A percentile compares a stretch with the other conserved stretches of the same genome.
Evolutionary conservation across 306 rosid genomes (phyloP).

Genomic region (Quercus ilex): DNA sequence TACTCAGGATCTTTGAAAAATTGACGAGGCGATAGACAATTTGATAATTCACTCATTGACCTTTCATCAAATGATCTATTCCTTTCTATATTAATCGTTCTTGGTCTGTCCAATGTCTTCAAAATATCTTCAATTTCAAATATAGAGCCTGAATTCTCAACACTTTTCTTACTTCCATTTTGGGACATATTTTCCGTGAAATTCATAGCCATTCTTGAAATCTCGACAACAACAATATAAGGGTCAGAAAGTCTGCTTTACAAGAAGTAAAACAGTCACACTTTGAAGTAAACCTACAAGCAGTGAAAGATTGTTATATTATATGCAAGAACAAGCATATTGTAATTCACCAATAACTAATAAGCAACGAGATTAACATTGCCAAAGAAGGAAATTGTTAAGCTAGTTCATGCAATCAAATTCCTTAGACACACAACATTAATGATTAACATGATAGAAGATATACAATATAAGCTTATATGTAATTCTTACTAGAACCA

Average conservation of each 20-base stretch:
- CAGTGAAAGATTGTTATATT: background rate
- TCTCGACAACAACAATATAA: background rate
- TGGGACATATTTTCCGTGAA: background rate
- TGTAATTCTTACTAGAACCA: background rate
- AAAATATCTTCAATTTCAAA: conserved; percentile 10
- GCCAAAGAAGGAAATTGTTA: background rate
- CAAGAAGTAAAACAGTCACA: background rate
- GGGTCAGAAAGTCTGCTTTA: background rate
- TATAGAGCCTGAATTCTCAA: background rate
- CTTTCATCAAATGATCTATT: conserved; percentile 31
- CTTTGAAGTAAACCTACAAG: background rate
- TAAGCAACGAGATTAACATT: background rate
- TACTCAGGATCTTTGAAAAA: background rate
- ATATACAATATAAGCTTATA: background rate
- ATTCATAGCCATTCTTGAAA: background rate
- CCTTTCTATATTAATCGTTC: conserved; percentile 17
- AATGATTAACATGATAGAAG: background rate
- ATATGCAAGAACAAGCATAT: background rate
- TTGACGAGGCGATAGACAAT: background rate
- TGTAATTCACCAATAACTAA: background rate
- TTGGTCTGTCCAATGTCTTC: conserved; percentile 9
- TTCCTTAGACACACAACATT: background rate
- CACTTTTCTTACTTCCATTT: conserved; percentile 10
- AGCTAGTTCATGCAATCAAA: background rate
- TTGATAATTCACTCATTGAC: conserved; percentile 27